phyloP scores from a whole-genome alignment of 352 stramenopile species.

The Globisporangium irregulare region DNA sequence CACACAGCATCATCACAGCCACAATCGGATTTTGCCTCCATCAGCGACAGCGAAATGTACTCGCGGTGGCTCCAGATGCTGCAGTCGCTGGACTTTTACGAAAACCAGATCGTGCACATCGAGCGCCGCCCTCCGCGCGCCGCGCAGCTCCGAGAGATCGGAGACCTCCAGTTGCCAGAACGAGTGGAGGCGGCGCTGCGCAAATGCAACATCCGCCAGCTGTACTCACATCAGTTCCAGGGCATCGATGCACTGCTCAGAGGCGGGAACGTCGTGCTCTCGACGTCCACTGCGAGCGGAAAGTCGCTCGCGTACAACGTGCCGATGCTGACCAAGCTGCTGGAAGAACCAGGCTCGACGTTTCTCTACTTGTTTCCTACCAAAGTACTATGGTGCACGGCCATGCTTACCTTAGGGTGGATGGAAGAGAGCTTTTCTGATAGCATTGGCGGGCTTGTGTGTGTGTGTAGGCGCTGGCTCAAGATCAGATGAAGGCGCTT shows the following conservation, averaged over 20 bases:
- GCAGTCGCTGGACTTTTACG: slow-evolving; percentile 51
- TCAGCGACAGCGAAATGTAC: slow-evolving; percentile 11
- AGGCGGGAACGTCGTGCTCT: slow-evolving; percentile 92
- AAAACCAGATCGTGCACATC: slow-evolving; percentile 79
- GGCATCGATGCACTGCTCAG: slow-evolving; percentile 86
- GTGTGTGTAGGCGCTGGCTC: slow-evolving; percentile 84
- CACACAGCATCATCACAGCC: not conserved
- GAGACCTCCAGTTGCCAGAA: slow-evolving; percentile 34
- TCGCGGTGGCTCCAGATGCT: slow-evolving; percentile 50
- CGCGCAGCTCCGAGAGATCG: slow-evolving; percentile 40
- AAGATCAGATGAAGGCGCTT: slow-evolving; percentile 96
- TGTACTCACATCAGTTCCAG: slow-evolving; percentile 92
- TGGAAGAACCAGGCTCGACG: slow-evolving; percentile 50
- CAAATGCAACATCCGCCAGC: slow-evolving; percentile 46
- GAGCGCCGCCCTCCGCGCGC: slow-evolving; percentile 45
- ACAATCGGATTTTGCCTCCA: not conserved
- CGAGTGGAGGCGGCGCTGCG: slow-evolving; percentile 40
- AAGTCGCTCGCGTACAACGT: slow-evolving; percentile 98
- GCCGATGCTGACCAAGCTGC: slow-evolving; percentile 84
- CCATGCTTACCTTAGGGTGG: not conserved
- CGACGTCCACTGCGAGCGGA: slow-evolving; percentile 95
- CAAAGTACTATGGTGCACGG: slow-evolving; percentile 55
- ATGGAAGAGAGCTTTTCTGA: not conserved
- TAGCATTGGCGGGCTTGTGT: not conserved
- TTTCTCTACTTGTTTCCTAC: slow-evolving; percentile 97